A percentile compares a stretch with the other conserved stretches of the same genome.
Evolutionary conservation across 805 yeast species (phyloP).

Genomic region (Wickerhamiella alocasiicola): DNA sequence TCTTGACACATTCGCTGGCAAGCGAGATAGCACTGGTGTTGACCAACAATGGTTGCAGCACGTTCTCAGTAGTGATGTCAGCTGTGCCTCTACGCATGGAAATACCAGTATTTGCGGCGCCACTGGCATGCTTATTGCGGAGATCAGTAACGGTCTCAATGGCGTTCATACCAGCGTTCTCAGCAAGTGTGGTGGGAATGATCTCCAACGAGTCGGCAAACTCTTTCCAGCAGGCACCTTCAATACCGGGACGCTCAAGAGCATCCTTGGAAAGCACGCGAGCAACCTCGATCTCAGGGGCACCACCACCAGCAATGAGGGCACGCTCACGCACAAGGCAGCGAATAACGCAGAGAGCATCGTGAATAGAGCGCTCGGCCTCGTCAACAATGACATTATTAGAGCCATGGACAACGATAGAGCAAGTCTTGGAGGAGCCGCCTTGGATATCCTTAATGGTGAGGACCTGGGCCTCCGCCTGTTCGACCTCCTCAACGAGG

Average conservation of each 20-base stretch:
- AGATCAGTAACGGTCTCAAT: conserved; percentile 85
- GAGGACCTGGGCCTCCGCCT: conserved; percentile 81
- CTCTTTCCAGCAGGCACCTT: conserved; percentile 82
- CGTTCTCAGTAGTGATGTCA: conserved; percentile 85
- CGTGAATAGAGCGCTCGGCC: conserved; percentile 94
- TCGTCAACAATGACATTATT: conserved; percentile 83
- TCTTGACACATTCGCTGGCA: conserved; percentile 93
- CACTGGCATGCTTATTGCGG: conserved; percentile 80
- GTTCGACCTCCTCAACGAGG: conserved; percentile 78
- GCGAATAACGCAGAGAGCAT: conserved; percentile 87
- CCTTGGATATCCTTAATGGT: conserved; percentile 59
- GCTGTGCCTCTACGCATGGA: conserved; percentile 91
- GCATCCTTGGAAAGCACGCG: conserved; percentile 62
- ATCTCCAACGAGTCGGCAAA: conserved; percentile 86
- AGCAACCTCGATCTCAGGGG: conserved; percentile 87
- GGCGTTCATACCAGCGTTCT: conserved; percentile 87
- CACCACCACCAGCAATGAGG: conserved; percentile 97
- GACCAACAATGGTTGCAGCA: conserved; percentile 90
- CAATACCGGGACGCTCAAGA: conserved; percentile 64
- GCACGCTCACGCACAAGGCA: conserved; percentile 82
- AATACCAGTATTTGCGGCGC: conserved; percentile 90
- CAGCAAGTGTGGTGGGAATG: conserved; percentile 87
- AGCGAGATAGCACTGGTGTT: conserved; percentile 86
- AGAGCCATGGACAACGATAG: conserved; percentile 91
- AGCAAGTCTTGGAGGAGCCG: conserved; percentile 24